phyloP scores from a whole-genome alignment of 148 eudicot genomes.

The Agrostemma githago region DNA sequence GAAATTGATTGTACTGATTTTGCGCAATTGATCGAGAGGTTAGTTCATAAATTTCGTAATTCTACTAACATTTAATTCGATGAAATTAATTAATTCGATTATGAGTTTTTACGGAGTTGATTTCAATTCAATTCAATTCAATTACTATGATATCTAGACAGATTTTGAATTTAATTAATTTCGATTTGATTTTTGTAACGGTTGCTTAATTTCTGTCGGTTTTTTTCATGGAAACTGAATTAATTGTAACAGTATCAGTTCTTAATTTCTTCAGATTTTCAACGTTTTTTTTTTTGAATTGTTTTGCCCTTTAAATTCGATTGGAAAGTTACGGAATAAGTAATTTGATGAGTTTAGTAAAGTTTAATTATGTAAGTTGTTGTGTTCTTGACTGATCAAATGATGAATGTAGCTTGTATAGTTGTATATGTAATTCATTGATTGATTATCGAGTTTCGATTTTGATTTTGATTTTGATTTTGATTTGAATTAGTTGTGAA shows the following conservation, averaged over 20 bases:
- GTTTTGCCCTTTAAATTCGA: conserved; percentile 12
- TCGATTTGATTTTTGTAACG: conserved; percentile 17
- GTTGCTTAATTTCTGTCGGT: conserved; percentile 29
- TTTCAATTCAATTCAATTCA: no score
- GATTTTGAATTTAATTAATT: background rate
- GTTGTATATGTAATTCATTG: no score
- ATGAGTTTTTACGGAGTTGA: no score
- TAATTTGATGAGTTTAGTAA: background rate
- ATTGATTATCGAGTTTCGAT: background rate
- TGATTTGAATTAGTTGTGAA: conserved; percentile 4
- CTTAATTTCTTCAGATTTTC: conserved; percentile 1
- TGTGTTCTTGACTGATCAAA: no score
- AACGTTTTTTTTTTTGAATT: conserved; percentile 18
- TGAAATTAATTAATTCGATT: no score
- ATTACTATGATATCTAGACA: background rate
- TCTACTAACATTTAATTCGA: background rate
- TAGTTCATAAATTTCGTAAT: background rate
- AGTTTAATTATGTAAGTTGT: background rate
- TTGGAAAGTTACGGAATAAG: background rate
- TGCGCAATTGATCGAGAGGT: conserved; percentile 16
- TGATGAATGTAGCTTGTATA: no score
- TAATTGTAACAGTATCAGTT: background rate
- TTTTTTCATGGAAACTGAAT: conserved; percentile 21
- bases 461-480: no score
- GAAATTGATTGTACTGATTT: no score